These are phyloP conservation scores for Nothopassalora personata DNA, from an alignment of 2,329 filamentous ascomycete genomes.

Conservation along the genomic window DNA sequence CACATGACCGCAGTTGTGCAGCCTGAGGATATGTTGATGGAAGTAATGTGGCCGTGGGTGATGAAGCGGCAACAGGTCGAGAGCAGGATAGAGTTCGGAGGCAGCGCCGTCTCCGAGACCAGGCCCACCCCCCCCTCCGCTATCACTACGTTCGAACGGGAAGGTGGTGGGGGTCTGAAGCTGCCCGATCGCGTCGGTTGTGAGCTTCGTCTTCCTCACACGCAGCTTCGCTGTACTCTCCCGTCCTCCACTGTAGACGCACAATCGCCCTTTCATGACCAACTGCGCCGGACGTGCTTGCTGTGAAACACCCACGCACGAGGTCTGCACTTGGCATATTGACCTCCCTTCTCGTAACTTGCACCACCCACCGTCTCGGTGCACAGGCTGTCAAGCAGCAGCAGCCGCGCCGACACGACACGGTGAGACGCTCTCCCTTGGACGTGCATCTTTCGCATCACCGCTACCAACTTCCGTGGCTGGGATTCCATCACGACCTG, in stretches of 20 bases:
- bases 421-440: constrained; percentile 2
- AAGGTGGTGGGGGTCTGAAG: too few species aligned
- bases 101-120: not conserved
- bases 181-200: not conserved
- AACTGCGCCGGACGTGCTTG: not conserved
- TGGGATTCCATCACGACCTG: not conserved
- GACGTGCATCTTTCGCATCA: constrained; percentile 2
- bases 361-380: not conserved
- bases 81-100: not conserved
- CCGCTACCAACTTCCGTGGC: not conserved
- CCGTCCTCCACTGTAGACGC: not conserved
- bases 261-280: not conserved
- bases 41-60: not conserved
- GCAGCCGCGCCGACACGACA: not conserved
- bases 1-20: not conserved
- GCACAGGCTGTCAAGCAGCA: not conserved
- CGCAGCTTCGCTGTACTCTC: too few species aligned
- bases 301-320: not conserved
- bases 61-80: not conserved
- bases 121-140: too few species aligned
- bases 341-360: not conserved
- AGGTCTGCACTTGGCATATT: not conserved
- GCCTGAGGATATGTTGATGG: not conserved
- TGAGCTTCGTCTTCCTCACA: not conserved
- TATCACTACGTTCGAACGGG: too few species aligned